These are phyloP conservation scores for Acanthamoeba sp. DNA, from an alignment of 208 protist genomes.

Conservation along the genomic window DNA sequence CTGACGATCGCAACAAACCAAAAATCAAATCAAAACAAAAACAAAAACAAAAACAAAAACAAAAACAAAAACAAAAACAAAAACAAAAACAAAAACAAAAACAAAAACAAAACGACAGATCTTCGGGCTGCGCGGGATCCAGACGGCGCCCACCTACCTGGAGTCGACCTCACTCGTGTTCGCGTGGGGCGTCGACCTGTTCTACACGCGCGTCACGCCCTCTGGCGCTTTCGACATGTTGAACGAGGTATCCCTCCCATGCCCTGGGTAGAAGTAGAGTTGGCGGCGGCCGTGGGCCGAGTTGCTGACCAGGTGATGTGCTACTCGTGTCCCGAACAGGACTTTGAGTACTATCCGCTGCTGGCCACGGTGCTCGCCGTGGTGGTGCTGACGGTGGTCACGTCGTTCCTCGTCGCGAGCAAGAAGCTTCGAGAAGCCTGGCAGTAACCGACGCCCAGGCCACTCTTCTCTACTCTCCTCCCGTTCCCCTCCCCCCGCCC, in stretches of 20 bases:
- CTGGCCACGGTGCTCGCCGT: slow-evolving; percentile 15
- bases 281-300: too few relatives aligned
- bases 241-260: slow-evolving; percentile 35
- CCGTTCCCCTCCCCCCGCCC: not conserved
- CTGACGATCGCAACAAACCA: too few relatives aligned
- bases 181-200: slow-evolving; percentile 80
- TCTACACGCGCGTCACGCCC: slow-evolving; percentile 75
- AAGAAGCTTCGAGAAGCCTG: slow-evolving; percentile 46
- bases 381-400: slow-evolving; percentile 26
- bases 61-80: not conserved
- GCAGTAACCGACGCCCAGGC: not conserved
- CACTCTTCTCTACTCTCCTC: not conserved
- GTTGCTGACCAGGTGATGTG: too few relatives aligned
- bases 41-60: not conserved
- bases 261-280: not conserved
- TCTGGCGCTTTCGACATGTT: slow-evolving; percentile 81
- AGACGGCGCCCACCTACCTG: slow-evolving; percentile 69
- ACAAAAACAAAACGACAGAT: slow-evolving; percentile 13
- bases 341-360: slow-evolving; percentile 64
- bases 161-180: slow-evolving; percentile 83
- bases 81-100: not conserved
- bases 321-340: too few relatives aligned
- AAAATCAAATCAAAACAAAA: not conserved
- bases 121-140: slow-evolving; percentile 36
- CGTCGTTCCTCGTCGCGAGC: slow-evolving; percentile 15